A percentile compares a stretch with the other conserved stretches of the same genome.
phyloP scores from a whole-genome alignment of 116 monocot genomes.

The Posidonia oceanica region DNA sequence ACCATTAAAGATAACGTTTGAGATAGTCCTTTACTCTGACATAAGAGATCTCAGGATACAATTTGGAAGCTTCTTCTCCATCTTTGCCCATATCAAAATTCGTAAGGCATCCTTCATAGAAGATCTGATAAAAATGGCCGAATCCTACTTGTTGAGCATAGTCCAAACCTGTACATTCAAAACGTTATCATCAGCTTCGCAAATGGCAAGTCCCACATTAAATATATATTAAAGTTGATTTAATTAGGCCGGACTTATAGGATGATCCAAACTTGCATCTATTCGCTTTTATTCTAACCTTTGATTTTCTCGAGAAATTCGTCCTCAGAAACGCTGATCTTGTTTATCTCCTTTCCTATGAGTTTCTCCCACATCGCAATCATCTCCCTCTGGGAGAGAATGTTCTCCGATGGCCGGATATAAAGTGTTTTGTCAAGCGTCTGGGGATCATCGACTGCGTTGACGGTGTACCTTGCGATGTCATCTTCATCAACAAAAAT shows the following conservation, averaged over 20 bases:
- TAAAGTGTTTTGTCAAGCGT: conserved; percentile 47
- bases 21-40: conserved; percentile 46
- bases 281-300: background rate
- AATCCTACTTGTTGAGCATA: conserved; percentile 31
- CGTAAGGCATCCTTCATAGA: conserved; percentile 45
- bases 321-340: conserved; percentile 7
- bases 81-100: conserved; percentile 44
- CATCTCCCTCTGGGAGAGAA: conserved; percentile 46
- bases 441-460: conserved; percentile 36
- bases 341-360: conserved; percentile 34
- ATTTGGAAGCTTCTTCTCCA: conserved; percentile 32
- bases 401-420: conserved; percentile 51
- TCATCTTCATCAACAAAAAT: conserved; percentile 48
- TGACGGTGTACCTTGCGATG: conserved; percentile 47
- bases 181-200: no score
- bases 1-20: conserved; percentile 22
- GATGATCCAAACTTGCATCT: no score
- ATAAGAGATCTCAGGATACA: conserved; percentile 53
- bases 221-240: no score
- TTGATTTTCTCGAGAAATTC: conserved; percentile 6
- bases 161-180: conserved; percentile 23
- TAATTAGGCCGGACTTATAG: no score
- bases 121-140: conserved; percentile 54
- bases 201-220: no score
- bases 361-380: conserved; percentile 47